These are phyloP conservation scores for Thyridium curvatum DNA, from an alignment of 2,329 filamentous ascomycete genomes.

Conservation along the genomic window DNA sequence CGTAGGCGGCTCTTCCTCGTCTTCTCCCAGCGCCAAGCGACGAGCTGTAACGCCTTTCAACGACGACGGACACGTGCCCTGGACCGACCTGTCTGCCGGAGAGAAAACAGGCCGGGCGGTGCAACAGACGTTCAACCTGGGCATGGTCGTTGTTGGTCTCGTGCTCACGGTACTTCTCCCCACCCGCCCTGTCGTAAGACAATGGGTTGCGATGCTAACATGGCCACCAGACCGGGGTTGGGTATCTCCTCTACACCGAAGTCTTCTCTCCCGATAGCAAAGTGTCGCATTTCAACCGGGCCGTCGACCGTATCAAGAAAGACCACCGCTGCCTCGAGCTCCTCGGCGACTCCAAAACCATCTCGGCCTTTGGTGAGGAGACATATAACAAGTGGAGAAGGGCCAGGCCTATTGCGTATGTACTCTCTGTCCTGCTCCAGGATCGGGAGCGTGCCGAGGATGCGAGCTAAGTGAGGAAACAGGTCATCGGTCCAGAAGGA, in stretches of 20 bases:
- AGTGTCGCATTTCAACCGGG: constrained; percentile 81
- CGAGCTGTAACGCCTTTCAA: constrained; percentile 76
- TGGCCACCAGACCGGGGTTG: constrained; percentile 59
- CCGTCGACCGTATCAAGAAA: constrained; percentile 70
- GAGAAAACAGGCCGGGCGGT: constrained; percentile 83
- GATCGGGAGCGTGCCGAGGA: background rate
- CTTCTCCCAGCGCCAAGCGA: constrained; percentile 42
- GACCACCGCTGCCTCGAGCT: constrained; percentile 66
- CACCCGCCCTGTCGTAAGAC: background rate
- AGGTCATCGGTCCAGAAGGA: constrained; percentile 67
- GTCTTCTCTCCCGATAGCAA: constrained; percentile 82
- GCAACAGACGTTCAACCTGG: constrained; percentile 86
- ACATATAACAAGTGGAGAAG: constrained; percentile 77
- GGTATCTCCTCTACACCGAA: constrained; percentile 72
- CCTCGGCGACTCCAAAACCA: constrained; percentile 68
- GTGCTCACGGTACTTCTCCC: constrained; percentile 59
- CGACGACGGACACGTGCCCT: constrained; percentile 76
- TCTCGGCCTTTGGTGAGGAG: constrained; percentile 74
- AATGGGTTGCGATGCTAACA: constrained; percentile 1
- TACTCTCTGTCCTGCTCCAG: constrained; percentile 5
- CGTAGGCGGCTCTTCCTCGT: constrained; percentile 21
- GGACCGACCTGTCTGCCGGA: constrained; percentile 65
- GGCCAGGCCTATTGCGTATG: constrained; percentile 54
- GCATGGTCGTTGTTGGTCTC: constrained; percentile 68
- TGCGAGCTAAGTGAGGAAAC: constrained; percentile 9